Conservation (phyloP, 768 basidiomycete genomes). For the Mrakia blollopis region DNA sequence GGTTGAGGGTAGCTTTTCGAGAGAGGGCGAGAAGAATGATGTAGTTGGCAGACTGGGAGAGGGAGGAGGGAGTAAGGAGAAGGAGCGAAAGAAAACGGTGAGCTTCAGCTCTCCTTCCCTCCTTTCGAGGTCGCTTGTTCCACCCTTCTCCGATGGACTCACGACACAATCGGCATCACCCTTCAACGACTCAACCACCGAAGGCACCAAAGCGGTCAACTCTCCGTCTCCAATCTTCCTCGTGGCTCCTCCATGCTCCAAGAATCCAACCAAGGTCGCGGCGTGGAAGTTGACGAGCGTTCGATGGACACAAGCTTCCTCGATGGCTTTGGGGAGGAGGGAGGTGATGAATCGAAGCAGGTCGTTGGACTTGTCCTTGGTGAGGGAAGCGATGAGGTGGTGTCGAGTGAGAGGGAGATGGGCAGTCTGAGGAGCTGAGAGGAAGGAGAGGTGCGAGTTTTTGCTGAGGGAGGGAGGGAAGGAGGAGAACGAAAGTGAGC, state of each 20-base stretch:
- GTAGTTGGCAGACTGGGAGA: constrained; percentile 62
- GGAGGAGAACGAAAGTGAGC: neutral
- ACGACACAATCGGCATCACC: constrained; percentile 23
- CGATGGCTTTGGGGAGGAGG: constrained; percentile 55
- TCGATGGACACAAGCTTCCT: constrained; percentile 52
- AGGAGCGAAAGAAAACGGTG: neutral
- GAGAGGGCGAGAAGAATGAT: constrained; percentile 67
- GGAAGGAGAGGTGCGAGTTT: constrained; percentile 53
- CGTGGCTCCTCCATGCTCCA: constrained; percentile 50
- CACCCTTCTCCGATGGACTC: neutral
- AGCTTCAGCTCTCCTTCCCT: no score
- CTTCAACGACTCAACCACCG: constrained; percentile 37
- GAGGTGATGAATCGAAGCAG: constrained; percentile 66
- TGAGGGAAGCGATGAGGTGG: constrained; percentile 60
- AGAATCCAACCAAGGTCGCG: constrained; percentile 70
- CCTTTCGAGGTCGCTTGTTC: no score
- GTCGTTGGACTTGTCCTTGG: constrained; percentile 46
- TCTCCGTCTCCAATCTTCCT: constrained; percentile 57
- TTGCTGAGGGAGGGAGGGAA: constrained; percentile 7
- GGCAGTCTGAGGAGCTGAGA: constrained; percentile 70
- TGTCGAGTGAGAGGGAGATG: constrained; percentile 67
- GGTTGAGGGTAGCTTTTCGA: constrained; percentile 58
- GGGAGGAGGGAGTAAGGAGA: neutral
- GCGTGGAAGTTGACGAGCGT: constrained; percentile 77
- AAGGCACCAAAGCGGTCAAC: constrained; percentile 37